A percentile compares a stretch with the other conserved stretches of the same genome.
These are phyloP conservation scores for Boletellus emodensis DNA, from an alignment of 768 basidiomycete genomes.

Conservation along the genomic window DNA sequence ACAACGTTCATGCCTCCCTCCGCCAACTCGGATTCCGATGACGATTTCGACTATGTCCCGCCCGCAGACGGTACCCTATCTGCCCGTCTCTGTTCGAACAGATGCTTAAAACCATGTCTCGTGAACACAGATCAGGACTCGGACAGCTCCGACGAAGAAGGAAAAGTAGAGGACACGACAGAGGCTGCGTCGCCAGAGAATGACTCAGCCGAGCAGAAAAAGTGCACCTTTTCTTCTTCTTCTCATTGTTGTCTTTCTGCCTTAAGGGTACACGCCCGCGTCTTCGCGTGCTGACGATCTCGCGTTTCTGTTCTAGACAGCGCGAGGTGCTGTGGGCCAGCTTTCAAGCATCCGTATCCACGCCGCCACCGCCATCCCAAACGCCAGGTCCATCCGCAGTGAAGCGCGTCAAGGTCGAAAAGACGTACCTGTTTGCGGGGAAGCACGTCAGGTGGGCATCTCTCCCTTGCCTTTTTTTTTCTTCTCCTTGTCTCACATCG, in stretches of 20 bases:
- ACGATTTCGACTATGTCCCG: constrained; percentile 62
- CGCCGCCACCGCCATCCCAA: constrained; percentile 19
- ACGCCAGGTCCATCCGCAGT: constrained; percentile 16
- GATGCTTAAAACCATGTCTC: not conserved
- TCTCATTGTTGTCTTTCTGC: not conserved
- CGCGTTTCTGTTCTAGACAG: constrained; percentile 36
- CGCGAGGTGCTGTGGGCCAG: constrained; percentile 62
- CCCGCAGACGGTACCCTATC: constrained; percentile 35
- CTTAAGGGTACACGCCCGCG: not conserved
- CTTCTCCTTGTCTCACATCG: not conserved
- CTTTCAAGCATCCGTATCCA: constrained; percentile 61
- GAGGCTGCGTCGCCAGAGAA: constrained; percentile 18
- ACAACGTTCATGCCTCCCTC: constrained; percentile 19
- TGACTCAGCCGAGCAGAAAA: constrained; percentile 43
- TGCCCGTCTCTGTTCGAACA: not conserved
- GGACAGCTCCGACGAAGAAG: constrained; percentile 37
- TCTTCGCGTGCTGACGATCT: constrained; percentile 35
- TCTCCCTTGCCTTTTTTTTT: constrained; percentile 22
- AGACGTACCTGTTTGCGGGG: constrained; percentile 71
- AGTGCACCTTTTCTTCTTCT: constrained; percentile 24
- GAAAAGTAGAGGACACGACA: constrained; percentile 32
- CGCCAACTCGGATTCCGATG: constrained; percentile 56
- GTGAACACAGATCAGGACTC: constrained; percentile 26
- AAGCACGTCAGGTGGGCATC: constrained; percentile 57
- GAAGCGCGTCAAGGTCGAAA: constrained; percentile 62